Percentiles rank a stretch among this genome's conserved stretches.
Evolutionary conservation across 2,329 filamentous ascomycete genomes (phyloP).

Genomic region (Verticillium nubilum): DNA sequence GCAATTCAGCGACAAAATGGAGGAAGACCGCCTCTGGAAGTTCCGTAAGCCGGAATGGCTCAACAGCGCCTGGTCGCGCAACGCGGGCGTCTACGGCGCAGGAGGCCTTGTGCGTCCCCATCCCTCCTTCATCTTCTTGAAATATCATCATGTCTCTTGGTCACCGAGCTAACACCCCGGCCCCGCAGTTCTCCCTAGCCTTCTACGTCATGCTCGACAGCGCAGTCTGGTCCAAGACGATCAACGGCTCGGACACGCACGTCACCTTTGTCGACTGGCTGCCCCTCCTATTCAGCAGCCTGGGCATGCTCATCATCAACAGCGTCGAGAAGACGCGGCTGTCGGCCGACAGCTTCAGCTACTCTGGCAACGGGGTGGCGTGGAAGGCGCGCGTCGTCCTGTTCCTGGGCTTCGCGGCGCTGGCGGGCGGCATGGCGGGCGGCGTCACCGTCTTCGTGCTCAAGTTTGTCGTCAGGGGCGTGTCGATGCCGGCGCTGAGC

Average conservation of each 20-base stretch:
- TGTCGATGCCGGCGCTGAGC: conserved; percentile 53
- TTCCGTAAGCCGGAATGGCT: conserved; percentile 63
- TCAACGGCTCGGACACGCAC: conserved; percentile 56
- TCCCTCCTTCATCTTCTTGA: neutral
- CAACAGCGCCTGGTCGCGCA: conserved; percentile 58
- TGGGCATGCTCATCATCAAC: conserved; percentile 69
- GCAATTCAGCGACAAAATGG: conserved; percentile 33
- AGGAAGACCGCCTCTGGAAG: conserved; percentile 63
- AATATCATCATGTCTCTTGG: neutral
- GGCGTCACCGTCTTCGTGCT: conserved; percentile 64
- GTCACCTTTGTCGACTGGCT: conserved; percentile 67
- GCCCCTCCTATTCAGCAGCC: conserved; percentile 59
- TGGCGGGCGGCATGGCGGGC: conserved; percentile 64
- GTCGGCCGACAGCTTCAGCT: conserved; percentile 57
- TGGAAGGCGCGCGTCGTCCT: conserved; percentile 66
- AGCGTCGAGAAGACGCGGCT: conserved; percentile 62
- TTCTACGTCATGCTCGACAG: conserved; percentile 66
- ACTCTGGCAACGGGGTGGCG: conserved; percentile 57
- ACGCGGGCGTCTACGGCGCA: conserved; percentile 56
- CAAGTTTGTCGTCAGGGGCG: conserved; percentile 54
- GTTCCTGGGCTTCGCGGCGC: conserved; percentile 59
- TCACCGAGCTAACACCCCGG: neutral
- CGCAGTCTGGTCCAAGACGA: conserved; percentile 58
- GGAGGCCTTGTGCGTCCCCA: conserved; percentile 52
- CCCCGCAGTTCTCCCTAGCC: conserved; percentile 57